Evolutionary conservation across 1,139 yeast species (phyloP).

Genomic region (Suhomyces panamericanus): DNA sequence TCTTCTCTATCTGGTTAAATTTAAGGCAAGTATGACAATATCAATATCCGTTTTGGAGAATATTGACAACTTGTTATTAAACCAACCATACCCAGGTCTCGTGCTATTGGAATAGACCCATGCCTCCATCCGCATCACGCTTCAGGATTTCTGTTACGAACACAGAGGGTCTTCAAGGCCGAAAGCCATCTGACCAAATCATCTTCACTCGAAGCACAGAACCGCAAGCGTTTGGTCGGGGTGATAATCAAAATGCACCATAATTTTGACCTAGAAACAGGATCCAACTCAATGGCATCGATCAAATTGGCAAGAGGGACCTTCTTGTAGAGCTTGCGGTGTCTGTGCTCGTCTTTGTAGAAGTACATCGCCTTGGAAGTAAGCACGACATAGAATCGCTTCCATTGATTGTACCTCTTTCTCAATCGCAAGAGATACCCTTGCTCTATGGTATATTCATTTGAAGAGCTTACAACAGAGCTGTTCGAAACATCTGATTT

Average conservation of each 20-base stretch:
- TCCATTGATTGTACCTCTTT: slow-evolving; percentile 52
- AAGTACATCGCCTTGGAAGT: slow-evolving; percentile 43
- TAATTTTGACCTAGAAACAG: slow-evolving; percentile 41
- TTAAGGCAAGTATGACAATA: too few relatives aligned
- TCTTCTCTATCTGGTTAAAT: too few relatives aligned
- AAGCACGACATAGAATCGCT: slow-evolving; percentile 40
- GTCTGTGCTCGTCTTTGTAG: slow-evolving; percentile 29
- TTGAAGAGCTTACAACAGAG: not conserved
- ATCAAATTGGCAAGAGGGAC: slow-evolving; percentile 39
- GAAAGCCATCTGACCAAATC: slow-evolving; percentile 54
- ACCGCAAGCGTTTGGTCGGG: slow-evolving; percentile 43
- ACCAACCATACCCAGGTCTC: too few relatives aligned
- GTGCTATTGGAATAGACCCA: not conserved
- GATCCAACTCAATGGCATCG: slow-evolving; percentile 56
- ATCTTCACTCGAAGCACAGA: slow-evolving; percentile 47
- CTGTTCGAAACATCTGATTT: not conserved
- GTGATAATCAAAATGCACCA: slow-evolving; percentile 54
- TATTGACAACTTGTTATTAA: too few relatives aligned
- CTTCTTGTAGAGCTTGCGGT: slow-evolving; percentile 23
- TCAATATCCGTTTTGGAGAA: too few relatives aligned
- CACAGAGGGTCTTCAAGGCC: slow-evolving; percentile 33
- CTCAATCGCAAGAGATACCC: slow-evolving; percentile 45
- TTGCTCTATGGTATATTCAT: slow-evolving; percentile 42
- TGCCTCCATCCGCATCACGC: too few relatives aligned
- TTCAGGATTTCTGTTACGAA: slow-evolving; percentile 3